Percentiles rank a stretch among this genome's conserved stretches.
Evolutionary conservation across 2,329 filamentous ascomycete genomes (phyloP).

Genomic region (Hymenoscyphus fraxineus): DNA sequence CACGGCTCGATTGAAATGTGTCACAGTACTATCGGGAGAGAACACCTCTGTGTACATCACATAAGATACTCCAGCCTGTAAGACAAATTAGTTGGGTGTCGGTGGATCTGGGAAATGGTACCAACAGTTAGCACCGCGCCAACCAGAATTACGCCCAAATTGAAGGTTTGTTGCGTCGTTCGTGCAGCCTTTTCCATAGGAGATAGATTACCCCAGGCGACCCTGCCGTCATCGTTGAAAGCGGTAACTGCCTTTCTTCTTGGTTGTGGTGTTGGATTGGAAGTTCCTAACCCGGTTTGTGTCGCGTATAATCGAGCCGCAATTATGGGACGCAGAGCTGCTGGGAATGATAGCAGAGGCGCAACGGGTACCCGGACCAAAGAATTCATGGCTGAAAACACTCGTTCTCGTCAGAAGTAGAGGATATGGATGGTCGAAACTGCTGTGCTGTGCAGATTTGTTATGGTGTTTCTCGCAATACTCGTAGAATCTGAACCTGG

Average conservation of each 20-base stretch:
- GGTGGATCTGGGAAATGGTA: conserved; percentile 2
- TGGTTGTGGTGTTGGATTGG: conserved; percentile 36
- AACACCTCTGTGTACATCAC: conserved; percentile 81
- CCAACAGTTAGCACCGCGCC: conserved; percentile 74
- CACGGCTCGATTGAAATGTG: conserved; percentile 84
- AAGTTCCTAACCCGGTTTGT: conserved; percentile 42
- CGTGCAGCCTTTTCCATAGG: conserved; percentile 74
- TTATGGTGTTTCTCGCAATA: too few relatives aligned
- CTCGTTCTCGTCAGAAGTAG: not conserved
- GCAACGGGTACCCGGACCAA: conserved; percentile 16
- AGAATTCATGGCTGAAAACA: conserved; percentile 22
- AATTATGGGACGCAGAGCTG: conserved; percentile 38
- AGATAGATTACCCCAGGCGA: conserved; percentile 77
- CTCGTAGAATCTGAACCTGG: too few relatives aligned
- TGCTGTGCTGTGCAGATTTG: not conserved
- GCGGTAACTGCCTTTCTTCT: conserved; percentile 72
- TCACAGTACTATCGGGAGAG: conserved; percentile 77
- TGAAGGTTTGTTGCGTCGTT: conserved; percentile 86
- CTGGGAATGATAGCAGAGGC: conserved; percentile 38
- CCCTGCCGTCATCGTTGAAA: conserved; percentile 78
- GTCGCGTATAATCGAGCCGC: conserved; percentile 55
- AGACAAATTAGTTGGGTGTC: conserved; percentile 15
- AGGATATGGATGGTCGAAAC: not conserved
- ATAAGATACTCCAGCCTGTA: conserved; percentile 70
- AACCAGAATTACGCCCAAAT: conserved; percentile 71